Percentiles rank a stretch among this genome's conserved stretches.
Conservation (phyloP, 805 yeast genomes). For the Sugiyamaella boreocaroliniensis region DNA sequence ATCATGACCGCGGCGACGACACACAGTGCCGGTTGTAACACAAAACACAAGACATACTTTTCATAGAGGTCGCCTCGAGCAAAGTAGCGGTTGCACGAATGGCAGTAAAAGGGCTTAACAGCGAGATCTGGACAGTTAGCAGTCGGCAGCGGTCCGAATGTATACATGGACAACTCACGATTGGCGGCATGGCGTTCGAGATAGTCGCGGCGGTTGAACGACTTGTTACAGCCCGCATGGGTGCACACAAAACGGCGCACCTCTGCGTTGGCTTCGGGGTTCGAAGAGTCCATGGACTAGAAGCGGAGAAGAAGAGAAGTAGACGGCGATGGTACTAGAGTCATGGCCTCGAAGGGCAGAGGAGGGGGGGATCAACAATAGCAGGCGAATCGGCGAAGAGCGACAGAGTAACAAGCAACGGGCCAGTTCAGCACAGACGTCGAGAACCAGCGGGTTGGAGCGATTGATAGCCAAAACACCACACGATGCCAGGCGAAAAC, state of each 20-base stretch:
- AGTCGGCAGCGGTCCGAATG: neutral
- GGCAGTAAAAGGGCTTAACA: conserved; percentile 31
- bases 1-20: too few species aligned
- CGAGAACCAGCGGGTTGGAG: too few species aligned
- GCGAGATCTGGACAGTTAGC: conserved; percentile 18
- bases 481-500: too few species aligned
- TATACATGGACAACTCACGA: conserved; percentile 16
- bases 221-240: conserved; percentile 29
- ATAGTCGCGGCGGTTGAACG: conserved; percentile 32
- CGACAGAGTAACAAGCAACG: too few species aligned
- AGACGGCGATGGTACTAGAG: neutral
- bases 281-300: neutral
- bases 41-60: conserved; percentile 13
- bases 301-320: neutral
- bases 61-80: conserved; percentile 31
- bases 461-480: too few species aligned
- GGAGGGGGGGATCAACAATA: neutral
- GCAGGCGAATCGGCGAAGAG: too few species aligned
- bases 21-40: too few species aligned
- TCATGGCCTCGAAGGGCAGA: neutral
- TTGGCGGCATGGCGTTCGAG: conserved; percentile 34
- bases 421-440: too few species aligned
- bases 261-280: conserved; percentile 9
- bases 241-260: conserved; percentile 30
- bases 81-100: conserved; percentile 31